Evolutionary conservation across 2,329 filamentous ascomycete species (phyloP).

Genomic region (Leptographium flavum): DNA sequence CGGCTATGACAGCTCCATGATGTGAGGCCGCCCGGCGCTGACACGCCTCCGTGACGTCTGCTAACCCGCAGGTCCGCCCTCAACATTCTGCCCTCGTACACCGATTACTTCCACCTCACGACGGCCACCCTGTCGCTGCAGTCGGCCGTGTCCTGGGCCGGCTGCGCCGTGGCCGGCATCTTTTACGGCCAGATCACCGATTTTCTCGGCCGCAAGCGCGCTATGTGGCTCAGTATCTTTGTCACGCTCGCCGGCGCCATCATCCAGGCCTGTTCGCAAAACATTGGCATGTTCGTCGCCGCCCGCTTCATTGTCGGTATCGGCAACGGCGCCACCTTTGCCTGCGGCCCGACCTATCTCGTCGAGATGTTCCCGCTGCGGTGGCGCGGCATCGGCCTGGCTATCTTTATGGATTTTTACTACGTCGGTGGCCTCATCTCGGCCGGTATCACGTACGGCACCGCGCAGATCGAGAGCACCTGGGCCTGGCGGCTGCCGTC

Average conservation of each 20-base stretch:
- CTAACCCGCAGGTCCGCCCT: slow-evolving; percentile 7
- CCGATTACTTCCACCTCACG: slow-evolving; percentile 18
- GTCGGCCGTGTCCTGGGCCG: slow-evolving; percentile 8
- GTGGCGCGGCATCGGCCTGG: not conserved
- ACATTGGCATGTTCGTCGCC: slow-evolving; percentile 43
- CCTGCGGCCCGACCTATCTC: slow-evolving; percentile 45
- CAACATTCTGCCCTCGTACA: slow-evolving; percentile 20
- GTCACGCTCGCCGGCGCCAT: slow-evolving; percentile 10
- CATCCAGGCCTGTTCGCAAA: slow-evolving; percentile 10
- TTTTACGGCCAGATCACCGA: slow-evolving; percentile 13
- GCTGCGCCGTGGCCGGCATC: slow-evolving; percentile 10
- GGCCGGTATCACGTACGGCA: slow-evolving; percentile 27
- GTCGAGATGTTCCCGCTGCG: slow-evolving; percentile 25
- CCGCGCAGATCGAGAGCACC: slow-evolving; percentile 33
- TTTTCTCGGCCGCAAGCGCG: slow-evolving; percentile 11
- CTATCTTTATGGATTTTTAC: slow-evolving; percentile 24
- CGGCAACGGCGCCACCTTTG: slow-evolving; percentile 44
- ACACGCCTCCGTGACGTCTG: not conserved
- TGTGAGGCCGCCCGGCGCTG: too few species aligned
- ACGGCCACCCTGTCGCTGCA: slow-evolving; percentile 13
- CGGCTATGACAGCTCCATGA: not conserved
- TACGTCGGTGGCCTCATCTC: slow-evolving; percentile 33
- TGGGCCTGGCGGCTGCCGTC: slow-evolving; percentile 40
- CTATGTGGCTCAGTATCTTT: slow-evolving; percentile 6
- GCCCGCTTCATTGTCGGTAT: slow-evolving; percentile 43